phyloP scores from a whole-genome alignment of 176 grass and related monocot genomes.

The Hordeum marinum region DNA sequence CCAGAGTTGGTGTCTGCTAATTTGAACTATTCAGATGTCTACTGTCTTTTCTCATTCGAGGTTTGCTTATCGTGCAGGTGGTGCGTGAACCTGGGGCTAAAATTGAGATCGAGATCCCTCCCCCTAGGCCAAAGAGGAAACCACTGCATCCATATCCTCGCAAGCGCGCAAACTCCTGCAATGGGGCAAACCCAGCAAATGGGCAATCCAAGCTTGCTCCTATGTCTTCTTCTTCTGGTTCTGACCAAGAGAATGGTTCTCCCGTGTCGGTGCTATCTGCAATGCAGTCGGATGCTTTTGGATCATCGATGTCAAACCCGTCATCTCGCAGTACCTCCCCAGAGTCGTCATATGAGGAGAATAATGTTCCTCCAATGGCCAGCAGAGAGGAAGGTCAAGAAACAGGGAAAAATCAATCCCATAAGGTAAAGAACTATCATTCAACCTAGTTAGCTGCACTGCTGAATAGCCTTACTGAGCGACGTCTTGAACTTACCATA shows the following conservation, averaged over 20 bases:
- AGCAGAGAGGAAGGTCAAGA: conserved; percentile 6
- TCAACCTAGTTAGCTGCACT: neutral
- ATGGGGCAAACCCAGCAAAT: neutral
- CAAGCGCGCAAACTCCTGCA: conserved; percentile 40
- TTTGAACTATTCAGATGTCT: neutral
- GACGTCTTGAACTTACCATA: neutral
- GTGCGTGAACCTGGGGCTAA: conserved; percentile 33
- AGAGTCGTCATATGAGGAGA: conserved; percentile 37
- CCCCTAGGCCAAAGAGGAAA: conserved; percentile 90
- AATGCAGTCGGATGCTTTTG: conserved; percentile 56
- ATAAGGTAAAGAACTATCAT: conserved; percentile 26
- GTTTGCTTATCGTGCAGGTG: conserved; percentile 34
- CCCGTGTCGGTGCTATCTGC: conserved; percentile 67
- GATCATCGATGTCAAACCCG: conserved; percentile 40
- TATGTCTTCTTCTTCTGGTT: conserved; percentile 33
- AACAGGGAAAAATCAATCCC: conserved; percentile 12
- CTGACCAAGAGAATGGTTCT: conserved; percentile 62
- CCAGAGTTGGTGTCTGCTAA: neutral
- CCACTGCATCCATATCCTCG: conserved; percentile 90
- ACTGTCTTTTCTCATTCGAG: neutral
- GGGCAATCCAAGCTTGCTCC: conserved; percentile 24
- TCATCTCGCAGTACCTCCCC: conserved; percentile 31
- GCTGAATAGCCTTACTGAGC: neutral
- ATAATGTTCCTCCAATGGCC: neutral
- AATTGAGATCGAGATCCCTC: conserved; percentile 68